These are phyloP conservation scores for Nepenthes gracilis DNA, from an alignment of 148 eudicot species.

Conservation along the genomic window DNA sequence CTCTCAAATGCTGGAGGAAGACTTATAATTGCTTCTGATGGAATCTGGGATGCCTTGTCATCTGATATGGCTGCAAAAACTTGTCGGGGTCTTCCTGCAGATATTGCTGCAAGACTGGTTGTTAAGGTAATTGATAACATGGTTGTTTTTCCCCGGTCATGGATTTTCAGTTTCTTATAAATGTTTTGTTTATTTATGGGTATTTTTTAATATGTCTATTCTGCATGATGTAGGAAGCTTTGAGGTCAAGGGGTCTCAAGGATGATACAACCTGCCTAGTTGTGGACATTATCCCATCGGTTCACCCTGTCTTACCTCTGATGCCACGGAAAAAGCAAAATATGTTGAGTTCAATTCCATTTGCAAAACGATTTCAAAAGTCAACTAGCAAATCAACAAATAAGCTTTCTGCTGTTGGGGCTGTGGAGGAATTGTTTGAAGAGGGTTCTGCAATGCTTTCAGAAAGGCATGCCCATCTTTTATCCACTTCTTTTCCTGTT, in stretches of 20 bases:
- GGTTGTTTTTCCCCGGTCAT: background rate
- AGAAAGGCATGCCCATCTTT: conserved; percentile 46
- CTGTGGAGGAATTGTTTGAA: conserved; percentile 91
- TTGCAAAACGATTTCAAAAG: conserved; percentile 38
- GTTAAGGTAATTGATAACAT: conserved; percentile 41
- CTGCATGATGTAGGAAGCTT: conserved; percentile 46
- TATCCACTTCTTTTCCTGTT: no score
- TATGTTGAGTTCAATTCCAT: conserved; percentile 45
- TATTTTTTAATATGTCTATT: background rate
- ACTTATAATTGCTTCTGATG: conserved; percentile 89
- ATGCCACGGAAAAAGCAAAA: conserved; percentile 40
- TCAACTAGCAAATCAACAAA: conserved; percentile 45
- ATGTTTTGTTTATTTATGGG: background rate
- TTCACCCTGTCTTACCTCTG: conserved; percentile 25
- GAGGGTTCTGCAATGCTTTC: conserved; percentile 95
- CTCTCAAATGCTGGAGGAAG: conserved; percentile 73
- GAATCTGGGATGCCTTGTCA: conserved; percentile 84
- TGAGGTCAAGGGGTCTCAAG: conserved; percentile 67
- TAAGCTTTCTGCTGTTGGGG: conserved; percentile 58
- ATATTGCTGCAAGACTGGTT: conserved; percentile 79
- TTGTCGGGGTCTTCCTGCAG: conserved; percentile 86
- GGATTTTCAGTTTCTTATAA: background rate
- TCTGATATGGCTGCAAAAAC: conserved; percentile 74
- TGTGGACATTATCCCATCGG: conserved; percentile 78
- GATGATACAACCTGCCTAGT: conserved; percentile 89